Conservation (phyloP, 257 asterid genomes). For the Coffea canephora region DNA sequence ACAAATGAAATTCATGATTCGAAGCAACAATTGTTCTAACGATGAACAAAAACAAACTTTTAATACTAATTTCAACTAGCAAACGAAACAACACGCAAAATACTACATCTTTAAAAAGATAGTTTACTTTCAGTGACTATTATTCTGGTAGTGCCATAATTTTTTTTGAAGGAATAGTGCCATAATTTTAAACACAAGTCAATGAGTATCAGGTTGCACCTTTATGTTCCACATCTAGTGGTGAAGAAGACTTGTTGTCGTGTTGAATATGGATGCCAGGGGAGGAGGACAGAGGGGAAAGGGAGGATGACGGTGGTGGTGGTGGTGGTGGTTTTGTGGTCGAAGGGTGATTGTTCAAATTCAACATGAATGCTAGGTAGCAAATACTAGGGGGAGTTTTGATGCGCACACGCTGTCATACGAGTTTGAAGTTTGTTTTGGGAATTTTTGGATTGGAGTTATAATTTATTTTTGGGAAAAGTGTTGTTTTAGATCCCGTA, state of each 20-base stretch:
- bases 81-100: too few species aligned
- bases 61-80: too few species aligned
- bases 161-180: too few species aligned
- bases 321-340: background rate
- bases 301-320: background rate
- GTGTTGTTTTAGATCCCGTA: too few species aligned
- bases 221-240: background rate
- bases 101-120: too few species aligned
- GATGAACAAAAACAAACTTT: too few species aligned
- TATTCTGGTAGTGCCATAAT: too few species aligned
- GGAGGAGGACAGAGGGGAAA: background rate
- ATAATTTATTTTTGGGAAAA: too few species aligned
- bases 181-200: background rate
- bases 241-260: background rate
- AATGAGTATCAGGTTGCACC: background rate
- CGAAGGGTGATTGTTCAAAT: background rate
- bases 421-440: background rate
- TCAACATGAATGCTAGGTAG: background rate
- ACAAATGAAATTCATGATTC: background rate
- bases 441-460: too few species aligned
- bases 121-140: too few species aligned
- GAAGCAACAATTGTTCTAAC: too few species aligned
- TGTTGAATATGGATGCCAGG: background rate
- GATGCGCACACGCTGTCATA: background rate
- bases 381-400: background rate